Evolutionary conservation across 768 basidiomycete species (phyloP).

Genomic region (Multifurca ochricompacta): DNA sequence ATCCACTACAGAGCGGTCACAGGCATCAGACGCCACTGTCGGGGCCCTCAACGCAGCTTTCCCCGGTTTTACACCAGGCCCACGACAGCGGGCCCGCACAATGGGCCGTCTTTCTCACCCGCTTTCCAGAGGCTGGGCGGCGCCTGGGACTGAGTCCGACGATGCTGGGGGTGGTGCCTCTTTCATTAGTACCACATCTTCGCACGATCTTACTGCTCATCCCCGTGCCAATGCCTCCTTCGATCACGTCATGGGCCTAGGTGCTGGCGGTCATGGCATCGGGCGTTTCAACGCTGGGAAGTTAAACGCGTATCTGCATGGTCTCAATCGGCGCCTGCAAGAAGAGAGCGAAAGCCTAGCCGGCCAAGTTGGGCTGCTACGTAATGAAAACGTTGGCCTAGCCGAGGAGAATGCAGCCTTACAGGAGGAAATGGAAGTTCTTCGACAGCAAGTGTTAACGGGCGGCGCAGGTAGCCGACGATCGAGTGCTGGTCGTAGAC

Average conservation of each 20-base stretch:
- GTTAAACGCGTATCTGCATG: constrained; percentile 79
- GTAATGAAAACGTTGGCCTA: constrained; percentile 31
- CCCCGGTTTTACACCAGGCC: constrained; percentile 57
- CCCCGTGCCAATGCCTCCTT: constrained; percentile 79
- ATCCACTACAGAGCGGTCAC: constrained; percentile 25
- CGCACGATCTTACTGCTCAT: constrained; percentile 80
- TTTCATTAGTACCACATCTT: constrained; percentile 75
- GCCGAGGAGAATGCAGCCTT: constrained; percentile 18
- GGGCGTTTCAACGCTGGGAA: constrained; percentile 80
- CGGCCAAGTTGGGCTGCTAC: constrained; percentile 45
- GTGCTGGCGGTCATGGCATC: constrained; percentile 55
- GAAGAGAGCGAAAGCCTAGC: constrained; percentile 75
- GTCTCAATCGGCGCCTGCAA: constrained; percentile 71
- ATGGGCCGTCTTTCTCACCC: constrained; percentile 52
- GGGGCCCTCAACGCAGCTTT: constrained; percentile 44
- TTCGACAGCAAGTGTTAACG: constrained; percentile 16
- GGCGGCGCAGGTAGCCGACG: constrained; percentile 26
- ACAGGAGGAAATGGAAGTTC: constrained; percentile 17
- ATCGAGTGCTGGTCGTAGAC: constrained; percentile 34
- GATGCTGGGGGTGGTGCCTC: constrained; percentile 52
- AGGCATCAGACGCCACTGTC: constrained; percentile 28
- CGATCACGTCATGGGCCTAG: constrained; percentile 74
- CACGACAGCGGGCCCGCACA: constrained; percentile 35
- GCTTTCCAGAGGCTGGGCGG: constrained; percentile 43
- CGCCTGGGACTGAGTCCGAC: constrained; percentile 22